phyloP scores from a whole-genome alignment of 1,284 basidiomycete genomes.

The Irpex lacteus region DNA sequence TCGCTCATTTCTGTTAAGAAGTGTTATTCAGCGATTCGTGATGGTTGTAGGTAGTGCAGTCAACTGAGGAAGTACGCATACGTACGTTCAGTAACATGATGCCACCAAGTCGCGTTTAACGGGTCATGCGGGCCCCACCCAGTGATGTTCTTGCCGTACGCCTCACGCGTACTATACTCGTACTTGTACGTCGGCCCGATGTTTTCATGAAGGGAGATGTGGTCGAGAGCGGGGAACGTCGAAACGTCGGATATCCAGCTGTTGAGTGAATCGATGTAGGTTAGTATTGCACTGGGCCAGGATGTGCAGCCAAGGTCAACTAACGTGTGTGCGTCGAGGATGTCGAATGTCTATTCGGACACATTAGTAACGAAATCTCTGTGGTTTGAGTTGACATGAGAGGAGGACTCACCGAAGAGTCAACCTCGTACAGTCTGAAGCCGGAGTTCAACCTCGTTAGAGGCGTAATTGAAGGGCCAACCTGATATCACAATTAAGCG shows the following conservation, averaged over 20 bases:
- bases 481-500: constrained; percentile 27
- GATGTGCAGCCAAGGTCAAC: no score
- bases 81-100: constrained; percentile 71
- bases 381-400: neutral
- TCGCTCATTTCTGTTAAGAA: constrained; percentile 53
- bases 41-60: no score
- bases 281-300: no score
- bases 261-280: no score
- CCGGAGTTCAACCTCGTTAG: constrained; percentile 75
- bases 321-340: constrained; percentile 75
- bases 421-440: constrained; percentile 78
- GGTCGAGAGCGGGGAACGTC: constrained; percentile 52
- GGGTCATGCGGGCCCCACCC: constrained; percentile 68
- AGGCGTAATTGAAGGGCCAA: constrained; percentile 72
- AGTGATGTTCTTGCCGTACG: constrained; percentile 61
- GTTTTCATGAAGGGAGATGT: constrained; percentile 32
- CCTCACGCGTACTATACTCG: constrained; percentile 71
- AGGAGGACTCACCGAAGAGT: constrained; percentile 52
- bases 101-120: constrained; percentile 85
- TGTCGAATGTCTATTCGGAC: constrained; percentile 59
- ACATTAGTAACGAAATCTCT: constrained; percentile 1
- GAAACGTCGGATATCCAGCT: constrained; percentile 66
- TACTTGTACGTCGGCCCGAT: constrained; percentile 66
- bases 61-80: constrained; percentile 10
- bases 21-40: no score